A percentile compares a stretch with the other conserved stretches of the same genome.
Evolutionary conservation across 2,329 filamentous ascomycete genomes (phyloP).

Genomic region (Cercospora sp.): DNA sequence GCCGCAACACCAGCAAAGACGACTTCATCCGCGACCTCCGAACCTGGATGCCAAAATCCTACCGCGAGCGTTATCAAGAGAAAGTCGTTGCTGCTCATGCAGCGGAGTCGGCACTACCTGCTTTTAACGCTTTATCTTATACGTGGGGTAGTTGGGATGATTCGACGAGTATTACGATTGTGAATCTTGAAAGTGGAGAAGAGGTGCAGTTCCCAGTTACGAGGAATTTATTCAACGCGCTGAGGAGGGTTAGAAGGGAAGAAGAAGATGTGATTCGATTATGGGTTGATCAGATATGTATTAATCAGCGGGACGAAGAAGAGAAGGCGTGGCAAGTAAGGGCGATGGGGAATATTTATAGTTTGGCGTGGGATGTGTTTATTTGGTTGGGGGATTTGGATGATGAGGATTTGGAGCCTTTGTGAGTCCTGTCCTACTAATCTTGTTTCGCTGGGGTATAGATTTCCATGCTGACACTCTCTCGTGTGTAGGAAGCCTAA

Average conservation of each 20-base stretch:
- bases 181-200: not conserved
- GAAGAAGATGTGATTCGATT: not conserved
- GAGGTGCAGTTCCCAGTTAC: not conserved
- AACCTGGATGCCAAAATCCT: not conserved
- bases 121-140: constrained; percentile 3
- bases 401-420: constrained; percentile 1
- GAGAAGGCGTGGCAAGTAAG: constrained; percentile 3
- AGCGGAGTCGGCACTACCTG: not conserved
- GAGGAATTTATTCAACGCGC: not conserved
- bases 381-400: constrained; percentile 9
- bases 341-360: constrained; percentile 1
- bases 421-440: not conserved
- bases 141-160: constrained; percentile 5
- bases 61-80: not conserved
- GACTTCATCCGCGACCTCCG: not conserved
- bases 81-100: not conserved
- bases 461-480: not conserved
- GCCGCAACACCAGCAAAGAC: constrained; percentile 3
- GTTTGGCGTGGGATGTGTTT: constrained; percentile 3
- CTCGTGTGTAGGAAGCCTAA: not conserved
- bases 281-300: constrained; percentile 9
- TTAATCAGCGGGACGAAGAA: not conserved
- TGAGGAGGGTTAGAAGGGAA: not conserved
- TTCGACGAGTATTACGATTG: not conserved
- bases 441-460: not conserved